These are phyloP conservation scores for Penicillium silybi DNA, from an alignment of 495 filamentous ascomycete genomes.

Conservation along the genomic window DNA sequence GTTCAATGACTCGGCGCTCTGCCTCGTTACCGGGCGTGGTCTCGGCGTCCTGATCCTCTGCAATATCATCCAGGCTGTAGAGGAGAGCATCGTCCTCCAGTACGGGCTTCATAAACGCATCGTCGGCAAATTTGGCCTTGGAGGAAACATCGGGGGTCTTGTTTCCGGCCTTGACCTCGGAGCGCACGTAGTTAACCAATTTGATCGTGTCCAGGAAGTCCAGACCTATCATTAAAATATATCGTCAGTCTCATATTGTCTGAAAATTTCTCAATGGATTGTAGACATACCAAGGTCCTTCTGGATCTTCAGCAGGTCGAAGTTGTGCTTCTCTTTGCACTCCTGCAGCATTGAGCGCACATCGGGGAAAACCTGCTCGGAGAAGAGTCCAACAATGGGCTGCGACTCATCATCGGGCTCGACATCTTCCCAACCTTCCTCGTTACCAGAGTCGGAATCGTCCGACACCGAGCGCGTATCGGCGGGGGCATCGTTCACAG, in stretches of 20 bases:
- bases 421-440: slow-evolving; percentile 79
- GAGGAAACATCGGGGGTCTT: slow-evolving; percentile 52
- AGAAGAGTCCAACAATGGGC: slow-evolving; percentile 65
- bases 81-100: slow-evolving; percentile 89
- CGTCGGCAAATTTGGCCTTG: slow-evolving; percentile 60
- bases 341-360: slow-evolving; percentile 65
- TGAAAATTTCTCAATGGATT: neutral
- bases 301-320: slow-evolving; percentile 67
- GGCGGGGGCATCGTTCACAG: slow-evolving; percentile 20
- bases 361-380: slow-evolving; percentile 62
- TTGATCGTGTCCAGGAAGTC: slow-evolving; percentile 83
- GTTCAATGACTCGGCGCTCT: slow-evolving; percentile 57
- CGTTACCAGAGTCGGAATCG: slow-evolving; percentile 50
- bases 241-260: slow-evolving; percentile 12
- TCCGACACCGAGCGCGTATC: slow-evolving; percentile 38
- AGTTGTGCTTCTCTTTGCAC: slow-evolving; percentile 64
- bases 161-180: slow-evolving; percentile 49
- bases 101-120: slow-evolving; percentile 74
- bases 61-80: slow-evolving; percentile 75
- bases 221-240: slow-evolving; percentile 42
- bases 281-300: slow-evolving; percentile 57
- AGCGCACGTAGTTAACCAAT: slow-evolving; percentile 77
- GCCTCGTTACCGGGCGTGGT: slow-evolving; percentile 28
- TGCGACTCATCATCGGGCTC: slow-evolving; percentile 65
- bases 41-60: slow-evolving; percentile 32